These are phyloP conservation scores for Penicillium rolfsii DNA, from an alignment of 2,329 filamentous ascomycete species.

Conservation along the genomic window DNA sequence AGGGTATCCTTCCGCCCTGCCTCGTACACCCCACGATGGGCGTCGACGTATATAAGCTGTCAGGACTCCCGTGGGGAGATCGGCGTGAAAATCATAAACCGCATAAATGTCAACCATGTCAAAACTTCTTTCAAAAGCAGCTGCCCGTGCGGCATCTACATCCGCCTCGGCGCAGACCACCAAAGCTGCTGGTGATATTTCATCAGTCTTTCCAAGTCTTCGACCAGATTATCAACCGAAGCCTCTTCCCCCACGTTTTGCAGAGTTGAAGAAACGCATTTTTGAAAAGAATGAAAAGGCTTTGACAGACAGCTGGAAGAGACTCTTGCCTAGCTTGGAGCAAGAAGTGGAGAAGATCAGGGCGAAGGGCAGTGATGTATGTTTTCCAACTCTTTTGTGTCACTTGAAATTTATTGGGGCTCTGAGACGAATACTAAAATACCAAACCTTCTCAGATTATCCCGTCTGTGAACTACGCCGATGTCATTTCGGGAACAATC, in stretches of 20 bases:
- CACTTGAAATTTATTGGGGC: background rate
- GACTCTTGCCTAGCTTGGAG: slow-evolving; percentile 45
- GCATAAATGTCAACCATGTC: slow-evolving; percentile 34
- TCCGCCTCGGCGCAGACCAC: slow-evolving; percentile 41
- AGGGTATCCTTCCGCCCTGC: slow-evolving; percentile 7
- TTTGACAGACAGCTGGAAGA: slow-evolving; percentile 47
- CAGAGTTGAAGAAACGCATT: slow-evolving; percentile 43
- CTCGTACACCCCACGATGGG: slow-evolving; percentile 7
- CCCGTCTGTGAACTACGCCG: slow-evolving; percentile 47
- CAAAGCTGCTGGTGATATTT: slow-evolving; percentile 52
- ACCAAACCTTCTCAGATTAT: slow-evolving; percentile 37
- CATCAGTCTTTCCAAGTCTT: slow-evolving; percentile 53
- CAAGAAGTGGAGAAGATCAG: slow-evolving; percentile 48
- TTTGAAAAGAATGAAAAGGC: slow-evolving; percentile 47
- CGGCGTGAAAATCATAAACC: background rate
- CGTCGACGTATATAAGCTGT: slow-evolving; percentile 8
- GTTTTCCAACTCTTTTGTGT: slow-evolving; percentile 8
- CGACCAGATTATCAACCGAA: slow-evolving; percentile 47
- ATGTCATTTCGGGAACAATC: slow-evolving; percentile 44
- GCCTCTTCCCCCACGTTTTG: slow-evolving; percentile 48
- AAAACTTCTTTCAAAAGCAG: slow-evolving; percentile 31
- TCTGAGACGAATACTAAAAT: too few relatives aligned
- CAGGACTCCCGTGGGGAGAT: background rate
- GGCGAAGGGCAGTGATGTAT: slow-evolving; percentile 45
- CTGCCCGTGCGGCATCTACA: slow-evolving; percentile 35